Percentiles rank a stretch among this genome's conserved stretches.
These are phyloP conservation scores for Aspergillus carlsbadensis DNA, from an alignment of 495 filamentous ascomycete species.

Conservation along the genomic window DNA sequence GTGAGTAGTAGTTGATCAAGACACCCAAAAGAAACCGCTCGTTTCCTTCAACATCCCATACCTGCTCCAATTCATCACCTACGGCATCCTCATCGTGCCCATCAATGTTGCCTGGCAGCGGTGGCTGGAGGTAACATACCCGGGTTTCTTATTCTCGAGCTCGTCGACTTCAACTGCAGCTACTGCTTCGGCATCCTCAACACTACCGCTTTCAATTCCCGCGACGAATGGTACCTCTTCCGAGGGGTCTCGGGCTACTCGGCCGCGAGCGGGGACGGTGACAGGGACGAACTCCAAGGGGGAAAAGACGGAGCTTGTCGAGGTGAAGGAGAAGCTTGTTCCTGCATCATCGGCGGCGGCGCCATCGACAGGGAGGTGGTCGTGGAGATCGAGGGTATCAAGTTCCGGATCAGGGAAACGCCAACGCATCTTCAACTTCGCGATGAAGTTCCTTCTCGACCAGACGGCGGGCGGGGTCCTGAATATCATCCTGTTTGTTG, in stretches of 20 bases:
- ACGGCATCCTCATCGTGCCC: conserved; percentile 71
- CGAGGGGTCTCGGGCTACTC: neutral
- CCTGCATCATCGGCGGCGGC: neutral
- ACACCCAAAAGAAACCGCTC: conserved; percentile 31
- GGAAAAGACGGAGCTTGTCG: neutral
- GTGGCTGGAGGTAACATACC: conserved; percentile 46
- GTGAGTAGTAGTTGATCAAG: neutral
- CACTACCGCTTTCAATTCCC: neutral
- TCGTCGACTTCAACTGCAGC: neutral
- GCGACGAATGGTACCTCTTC: neutral
- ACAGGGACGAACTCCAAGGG: neutral
- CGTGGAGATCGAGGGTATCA: no score
- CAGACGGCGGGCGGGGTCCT: conserved; percentile 71
- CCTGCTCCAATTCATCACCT: conserved; percentile 77
- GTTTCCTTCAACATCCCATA: conserved; percentile 55
- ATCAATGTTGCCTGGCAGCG: conserved; percentile 87
- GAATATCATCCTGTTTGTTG: conserved; percentile 78
- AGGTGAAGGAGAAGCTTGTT: conserved; percentile 5
- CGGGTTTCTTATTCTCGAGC: neutral
- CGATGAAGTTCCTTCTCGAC: conserved; percentile 79
- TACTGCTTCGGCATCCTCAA: neutral
- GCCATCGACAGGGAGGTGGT: neutral
- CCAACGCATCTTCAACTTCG: conserved; percentile 60
- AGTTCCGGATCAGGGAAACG: conserved; percentile 5
- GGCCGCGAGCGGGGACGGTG: neutral